Evolutionary conservation across 1,139 yeast species (phyloP).

Genomic region (Schizosaccharomyces versatilis): DNA sequence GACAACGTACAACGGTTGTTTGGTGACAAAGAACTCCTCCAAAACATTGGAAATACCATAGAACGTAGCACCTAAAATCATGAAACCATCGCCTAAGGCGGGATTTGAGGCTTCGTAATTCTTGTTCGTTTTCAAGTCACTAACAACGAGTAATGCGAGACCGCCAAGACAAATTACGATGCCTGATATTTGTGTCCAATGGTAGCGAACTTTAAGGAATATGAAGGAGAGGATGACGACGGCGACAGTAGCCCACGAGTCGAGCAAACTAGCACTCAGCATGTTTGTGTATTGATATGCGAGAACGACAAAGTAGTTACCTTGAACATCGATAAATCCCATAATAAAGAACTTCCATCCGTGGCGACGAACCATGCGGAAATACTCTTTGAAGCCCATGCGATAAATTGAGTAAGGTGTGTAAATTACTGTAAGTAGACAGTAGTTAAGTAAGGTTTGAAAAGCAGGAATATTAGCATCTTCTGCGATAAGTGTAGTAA

Average conservation of each 20-base stretch:
- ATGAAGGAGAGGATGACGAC: conserved; percentile 24
- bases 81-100: conserved; percentile 26
- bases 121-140: conserved; percentile 20
- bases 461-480: conserved; percentile 25
- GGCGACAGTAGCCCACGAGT: conserved; percentile 26
- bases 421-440: conserved; percentile 20
- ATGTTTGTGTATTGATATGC: conserved; percentile 26
- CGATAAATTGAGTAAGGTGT: conserved; percentile 22
- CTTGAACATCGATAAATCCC: conserved; percentile 27
- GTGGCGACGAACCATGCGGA: conserved; percentile 17
- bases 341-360: conserved; percentile 25
- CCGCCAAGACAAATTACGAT: conserved; percentile 24
- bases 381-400: conserved; percentile 21
- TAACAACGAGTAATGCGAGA: conserved; percentile 23
- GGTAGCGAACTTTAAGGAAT: conserved; percentile 24
- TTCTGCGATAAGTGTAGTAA: conserved; percentile 22
- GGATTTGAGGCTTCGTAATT: conserved; percentile 20
- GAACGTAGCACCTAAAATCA: conserved; percentile 24
- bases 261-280: conserved; percentile 24
- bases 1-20: conserved; percentile 25
- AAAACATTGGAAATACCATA: conserved; percentile 25
- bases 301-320: conserved; percentile 12
- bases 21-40: conserved; percentile 26
- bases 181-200: conserved; percentile 26
- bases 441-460: conserved; percentile 25